Evolutionary conservation across 805 yeast genomes (phyloP).

Genomic region (Starmera pachycereana): DNA sequence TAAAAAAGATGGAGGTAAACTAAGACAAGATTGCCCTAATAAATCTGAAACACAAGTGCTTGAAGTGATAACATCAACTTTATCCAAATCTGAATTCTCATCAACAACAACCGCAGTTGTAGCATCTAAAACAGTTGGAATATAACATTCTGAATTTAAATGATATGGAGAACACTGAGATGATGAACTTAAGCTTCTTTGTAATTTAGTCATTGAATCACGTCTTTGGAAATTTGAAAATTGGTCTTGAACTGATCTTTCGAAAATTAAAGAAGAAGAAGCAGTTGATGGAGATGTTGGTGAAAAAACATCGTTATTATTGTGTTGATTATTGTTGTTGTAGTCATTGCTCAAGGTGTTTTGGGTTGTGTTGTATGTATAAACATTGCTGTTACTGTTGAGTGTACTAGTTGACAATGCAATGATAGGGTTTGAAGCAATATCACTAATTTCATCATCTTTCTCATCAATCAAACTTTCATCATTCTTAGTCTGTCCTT

Average conservation of each 20-base stretch:
- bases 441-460: conserved; percentile 2
- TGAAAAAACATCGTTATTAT: neutral
- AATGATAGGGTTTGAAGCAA: neutral
- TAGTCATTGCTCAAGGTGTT: no score
- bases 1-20: neutral
- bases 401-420: neutral
- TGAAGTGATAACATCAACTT: conserved; percentile 3
- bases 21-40: neutral
- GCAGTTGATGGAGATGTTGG: conserved; percentile 2
- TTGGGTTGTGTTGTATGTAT: no score
- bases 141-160: conserved; percentile 2
- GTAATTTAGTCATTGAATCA: conserved; percentile 3
- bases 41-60: neutral
- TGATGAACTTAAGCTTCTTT: conserved; percentile 3
- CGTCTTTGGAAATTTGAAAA: conserved; percentile 1
- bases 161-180: conserved; percentile 2
- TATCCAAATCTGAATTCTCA: conserved; percentile 1
- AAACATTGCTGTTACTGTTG: no score
- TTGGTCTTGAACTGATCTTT: conserved; percentile 11
- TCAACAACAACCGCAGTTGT: conserved; percentile 1
- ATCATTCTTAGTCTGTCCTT: no score
- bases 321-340: no score
- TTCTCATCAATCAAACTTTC: neutral
- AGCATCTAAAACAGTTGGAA: conserved; percentile 5
- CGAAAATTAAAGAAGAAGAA: conserved; percentile 7